Base-by-base conservation (phyloP, 2,329 filamentous ascomycete genomes). In the Phoma sp. region DNA sequence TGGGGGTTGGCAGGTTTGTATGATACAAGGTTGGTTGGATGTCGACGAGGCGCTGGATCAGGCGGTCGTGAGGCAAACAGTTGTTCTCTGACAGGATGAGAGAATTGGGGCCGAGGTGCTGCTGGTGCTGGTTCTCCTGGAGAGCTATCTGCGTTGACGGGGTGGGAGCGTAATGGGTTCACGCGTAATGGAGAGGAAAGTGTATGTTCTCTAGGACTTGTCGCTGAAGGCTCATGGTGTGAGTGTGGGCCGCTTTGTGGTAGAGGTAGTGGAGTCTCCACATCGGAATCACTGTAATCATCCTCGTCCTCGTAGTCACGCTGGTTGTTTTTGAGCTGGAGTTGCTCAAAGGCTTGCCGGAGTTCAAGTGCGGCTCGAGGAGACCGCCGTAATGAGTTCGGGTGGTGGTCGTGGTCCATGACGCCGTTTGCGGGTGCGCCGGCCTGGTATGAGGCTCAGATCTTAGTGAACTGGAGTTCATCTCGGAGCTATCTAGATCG, bases 91-190 rank as follows among this genome's bases (percentile, higher is more conserved):
- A 56, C 42, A 5, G 51, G 51, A 38, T 54, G 51, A 18, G 51
- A 54, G 34, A 49, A 54, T 4, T 34, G 45, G 25, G 45, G 39
- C 18, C 28, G 51, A 7, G 46, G 34, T 12, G 40, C 23, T 52
- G 38, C 51, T 30, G 51, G 56, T 38, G 49, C 7, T 38, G 42
- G n/a, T 25, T 23, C 48, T 53, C 15, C 11, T 21, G 21, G 7
- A 7, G 12, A 4, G 1, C 28, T 20, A 11, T 43, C 25, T 36
- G 34, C 10, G 15, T 20, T 23, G n/a, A 65, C 54, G 34, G 62
- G 60, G 37, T 59, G 62, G 20, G 50, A 56, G 29, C 59, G 56
- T 14, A 69, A 56, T 14, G 65, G 62, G 23, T 63, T 69, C 30
- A 65, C 47, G 21, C 38, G 50, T 39, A 59, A 54, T 56, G 40